Base-by-base conservation (phyloP, 2,329 filamentous ascomycete species). In the Mycosphaerelloides madeirae region DNA sequence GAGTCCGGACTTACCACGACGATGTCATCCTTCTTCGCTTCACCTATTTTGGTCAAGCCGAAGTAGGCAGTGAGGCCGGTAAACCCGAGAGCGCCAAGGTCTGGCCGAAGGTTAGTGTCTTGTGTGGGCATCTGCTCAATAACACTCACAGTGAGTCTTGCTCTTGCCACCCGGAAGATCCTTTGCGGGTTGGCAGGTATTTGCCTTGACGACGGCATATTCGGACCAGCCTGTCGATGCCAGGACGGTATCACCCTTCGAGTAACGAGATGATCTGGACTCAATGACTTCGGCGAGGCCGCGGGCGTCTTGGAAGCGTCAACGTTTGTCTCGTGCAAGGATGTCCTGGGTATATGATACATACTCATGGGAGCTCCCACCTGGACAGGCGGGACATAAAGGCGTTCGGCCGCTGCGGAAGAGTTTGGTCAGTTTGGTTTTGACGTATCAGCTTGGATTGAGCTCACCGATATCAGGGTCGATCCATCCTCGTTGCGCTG, bases 401-500 rank as follows among this genome's bases (percentile, higher is more conserved):
- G 63, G 31, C 74, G 68, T 20, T 67, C 67, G 1, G 68, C 61
- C 12, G 62, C 55, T 43, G 54, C 56, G 12, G 62, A 46, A 5
- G 49, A 55, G 41, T 68, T 61, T 32, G 6, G 22, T 25, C 22
- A 25, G 22, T 25, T 9, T 9, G 22, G 22, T 6, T 9, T 25
- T 9, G 22, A 25, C 22, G 9, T 9, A 25, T 25, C 6, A 9
- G 5, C 6, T 25, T 25, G 22, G 5, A 25, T 32, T n/a, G 31
- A 16, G 31, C 5, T 5, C 6, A n/a, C 31, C 31, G 31, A 16
- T 32, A 6, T 32, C 13, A 5, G 31, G 13, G 13, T 16, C 31
- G 12, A 78, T 75, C 72, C 73, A 76, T 34, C 64, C 66, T 43
- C 75, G 68, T 55, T 77, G 73, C 3, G 73, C 75, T 1, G 75